Conservation (phyloP, 768 basidiomycete species). For the Pisolithus tinctorius region DNA sequence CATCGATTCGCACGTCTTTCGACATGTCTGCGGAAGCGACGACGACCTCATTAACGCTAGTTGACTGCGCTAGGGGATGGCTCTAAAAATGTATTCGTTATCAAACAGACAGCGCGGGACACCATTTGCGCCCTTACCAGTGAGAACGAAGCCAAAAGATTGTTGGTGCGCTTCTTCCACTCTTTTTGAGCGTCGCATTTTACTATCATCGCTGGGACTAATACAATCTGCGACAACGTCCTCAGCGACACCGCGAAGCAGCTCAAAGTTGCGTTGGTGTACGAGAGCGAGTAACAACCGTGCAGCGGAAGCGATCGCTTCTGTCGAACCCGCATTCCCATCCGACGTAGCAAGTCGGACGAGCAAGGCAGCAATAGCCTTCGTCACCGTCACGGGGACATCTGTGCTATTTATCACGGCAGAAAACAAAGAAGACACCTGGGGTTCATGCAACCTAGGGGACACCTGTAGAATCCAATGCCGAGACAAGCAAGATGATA, state of each 20-base stretch:
- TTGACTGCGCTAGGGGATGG: slow-evolving; percentile 16
- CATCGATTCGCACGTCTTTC: slow-evolving; percentile 47
- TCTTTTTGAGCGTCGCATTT: slow-evolving; percentile 24
- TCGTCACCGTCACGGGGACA: slow-evolving; percentile 15
- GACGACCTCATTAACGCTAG: slow-evolving; percentile 36
- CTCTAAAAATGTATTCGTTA: slow-evolving; percentile 9
- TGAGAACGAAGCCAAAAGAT: slow-evolving; percentile 53
- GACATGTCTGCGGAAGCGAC: slow-evolving; percentile 61
- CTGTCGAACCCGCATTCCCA: not conserved
- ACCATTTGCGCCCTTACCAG: slow-evolving; percentile 31
- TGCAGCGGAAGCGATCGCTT: slow-evolving; percentile 6
- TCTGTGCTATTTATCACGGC: slow-evolving; percentile 23
- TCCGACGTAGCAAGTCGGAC: slow-evolving; percentile 13
- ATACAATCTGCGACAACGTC: slow-evolving; percentile 27
- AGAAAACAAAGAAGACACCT: slow-evolving; percentile 22
- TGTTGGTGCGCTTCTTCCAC: slow-evolving; percentile 40
- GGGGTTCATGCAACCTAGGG: slow-evolving; percentile 27
- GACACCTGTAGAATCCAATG: slow-evolving; percentile 1
- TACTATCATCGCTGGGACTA: slow-evolving; percentile 7
- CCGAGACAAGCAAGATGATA: not conserved
- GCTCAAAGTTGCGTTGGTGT: slow-evolving; percentile 56
- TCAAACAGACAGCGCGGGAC: not conserved
- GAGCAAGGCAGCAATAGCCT: slow-evolving; percentile 17
- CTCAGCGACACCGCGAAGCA: slow-evolving; percentile 32
- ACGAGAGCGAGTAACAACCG: slow-evolving; percentile 45